Percentiles rank a stretch among this genome's conserved stretches.
phyloP scores from a whole-genome alignment of 305 asterid genomes.

The Salvia sclarea region DNA sequence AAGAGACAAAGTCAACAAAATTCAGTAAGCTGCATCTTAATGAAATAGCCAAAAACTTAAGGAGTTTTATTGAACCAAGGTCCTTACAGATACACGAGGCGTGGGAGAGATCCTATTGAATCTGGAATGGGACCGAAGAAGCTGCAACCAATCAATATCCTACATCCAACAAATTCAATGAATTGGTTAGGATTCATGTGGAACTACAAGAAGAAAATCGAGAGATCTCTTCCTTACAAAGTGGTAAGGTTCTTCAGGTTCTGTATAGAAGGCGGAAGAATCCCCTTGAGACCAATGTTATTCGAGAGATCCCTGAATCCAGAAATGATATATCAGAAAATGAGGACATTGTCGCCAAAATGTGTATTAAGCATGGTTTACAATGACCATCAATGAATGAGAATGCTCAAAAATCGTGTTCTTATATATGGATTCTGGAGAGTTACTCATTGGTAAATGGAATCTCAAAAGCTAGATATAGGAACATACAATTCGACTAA shows the following conservation, averaged over 20 bases:
- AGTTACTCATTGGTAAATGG: background rate
- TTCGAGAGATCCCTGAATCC: slow-evolving; percentile 85
- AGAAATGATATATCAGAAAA: slow-evolving; percentile 21
- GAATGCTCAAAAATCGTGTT: no score
- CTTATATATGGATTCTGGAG: background rate
- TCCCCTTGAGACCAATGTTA: slow-evolving; percentile 69
- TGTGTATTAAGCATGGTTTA: background rate
- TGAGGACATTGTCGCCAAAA: background rate
- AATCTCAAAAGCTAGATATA: background rate
- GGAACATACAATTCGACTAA: slow-evolving; percentile 53
- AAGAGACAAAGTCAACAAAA: slow-evolving; percentile 5
- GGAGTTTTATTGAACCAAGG: slow-evolving; percentile 1
- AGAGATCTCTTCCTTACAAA: slow-evolving; percentile 51
- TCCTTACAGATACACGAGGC: slow-evolving; percentile 70
- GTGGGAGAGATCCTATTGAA: slow-evolving; percentile 73
- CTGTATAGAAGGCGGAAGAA: slow-evolving; percentile 74
- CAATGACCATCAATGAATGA: background rate
- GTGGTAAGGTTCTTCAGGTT: slow-evolving; percentile 63
- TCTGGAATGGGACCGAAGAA: slow-evolving; percentile 85
- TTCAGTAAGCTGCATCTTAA: background rate
- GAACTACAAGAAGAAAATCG: background rate
- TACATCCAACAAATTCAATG: slow-evolving; percentile 34
- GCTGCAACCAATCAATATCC: slow-evolving; percentile 81
- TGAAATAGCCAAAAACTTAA: background rate
- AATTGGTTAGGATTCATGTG: slow-evolving; percentile 16